Evolutionary conservation across 2,329 filamentous ascomycete species (phyloP).

Genomic region (Akanthomyces muscarius): DNA sequence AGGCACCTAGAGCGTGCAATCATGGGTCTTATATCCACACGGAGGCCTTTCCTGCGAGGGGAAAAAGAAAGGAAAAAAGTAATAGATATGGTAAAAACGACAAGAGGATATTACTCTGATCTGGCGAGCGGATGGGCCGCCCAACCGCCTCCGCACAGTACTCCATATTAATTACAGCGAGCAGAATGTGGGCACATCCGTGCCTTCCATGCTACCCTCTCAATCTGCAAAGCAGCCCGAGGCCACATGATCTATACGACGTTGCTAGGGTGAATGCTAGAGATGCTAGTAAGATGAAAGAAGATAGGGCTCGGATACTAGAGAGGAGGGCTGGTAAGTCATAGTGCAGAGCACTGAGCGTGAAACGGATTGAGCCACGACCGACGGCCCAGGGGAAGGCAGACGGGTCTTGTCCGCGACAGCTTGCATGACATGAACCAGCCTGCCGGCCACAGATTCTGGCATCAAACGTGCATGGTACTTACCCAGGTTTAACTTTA

Average conservation of each 20-base stretch:
- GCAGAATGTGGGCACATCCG: neutral
- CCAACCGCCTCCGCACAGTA: neutral
- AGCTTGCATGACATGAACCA: too few species aligned
- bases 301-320: neutral
- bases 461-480: too few species aligned
- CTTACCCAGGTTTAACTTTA: too few species aligned
- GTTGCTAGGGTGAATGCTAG: neutral
- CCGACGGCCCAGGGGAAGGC: too few species aligned
- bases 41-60: neutral
- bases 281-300: neutral
- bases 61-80: neutral
- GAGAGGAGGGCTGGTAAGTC: too few species aligned
- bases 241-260: slow-evolving; percentile 5
- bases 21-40: neutral
- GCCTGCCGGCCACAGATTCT: too few species aligned
- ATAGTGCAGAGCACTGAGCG: too few species aligned
- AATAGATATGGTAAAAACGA: neutral
- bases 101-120: neutral
- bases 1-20: neutral
- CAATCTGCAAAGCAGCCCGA: neutral
- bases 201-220: neutral
- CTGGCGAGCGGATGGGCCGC: neutral
- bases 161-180: slow-evolving; percentile 4
- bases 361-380: too few species aligned
- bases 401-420: too few species aligned